Evolutionary conservation across 108 stramenopile species (phyloP).

Genomic region (Skeletonema tropicum): DNA sequence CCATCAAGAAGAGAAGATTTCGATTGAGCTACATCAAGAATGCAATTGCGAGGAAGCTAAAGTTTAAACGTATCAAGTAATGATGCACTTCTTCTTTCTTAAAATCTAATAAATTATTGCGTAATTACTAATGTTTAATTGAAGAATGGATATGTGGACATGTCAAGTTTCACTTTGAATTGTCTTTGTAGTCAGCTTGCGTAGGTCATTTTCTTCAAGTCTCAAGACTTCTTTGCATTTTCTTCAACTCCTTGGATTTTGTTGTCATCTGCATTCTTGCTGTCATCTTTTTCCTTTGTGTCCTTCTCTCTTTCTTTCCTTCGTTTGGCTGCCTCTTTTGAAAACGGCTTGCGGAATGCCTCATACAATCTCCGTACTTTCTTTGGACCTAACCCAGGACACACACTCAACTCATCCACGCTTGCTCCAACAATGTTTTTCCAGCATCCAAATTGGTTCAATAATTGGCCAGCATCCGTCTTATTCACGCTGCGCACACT

Average conservation of each 20-base stretch:
- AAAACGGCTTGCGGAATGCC: constrained; percentile 85
- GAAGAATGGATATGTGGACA: not conserved
- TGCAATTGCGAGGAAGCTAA: not conserved
- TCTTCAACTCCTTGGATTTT: not conserved
- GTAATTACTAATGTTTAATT: not conserved
- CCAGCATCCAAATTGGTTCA: constrained; percentile 68
- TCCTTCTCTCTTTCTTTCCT: constrained; percentile 22
- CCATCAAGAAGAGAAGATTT: not conserved
- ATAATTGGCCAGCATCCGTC: constrained; percentile 76
- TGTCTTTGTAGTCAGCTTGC: not conserved
- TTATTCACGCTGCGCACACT: constrained; percentile 74
- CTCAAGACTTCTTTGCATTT: too few species aligned
- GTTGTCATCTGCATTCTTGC: not conserved
- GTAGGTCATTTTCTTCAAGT: not conserved
- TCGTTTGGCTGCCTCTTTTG: constrained; percentile 36
- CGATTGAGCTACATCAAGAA: not conserved
- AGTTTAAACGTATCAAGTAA: not conserved
- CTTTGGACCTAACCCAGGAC: constrained; percentile 82
- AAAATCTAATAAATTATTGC: not conserved
- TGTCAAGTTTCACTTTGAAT: not conserved
- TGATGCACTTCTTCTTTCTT: not conserved
- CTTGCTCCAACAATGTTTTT: constrained; percentile 60
- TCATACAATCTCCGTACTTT: constrained; percentile 79
- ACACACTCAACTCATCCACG: constrained; percentile 75
- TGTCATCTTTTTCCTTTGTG: constrained; percentile 9